Conservation (phyloP, 805 yeast genomes). For the Helenozyma rhizophorensis region DNA sequence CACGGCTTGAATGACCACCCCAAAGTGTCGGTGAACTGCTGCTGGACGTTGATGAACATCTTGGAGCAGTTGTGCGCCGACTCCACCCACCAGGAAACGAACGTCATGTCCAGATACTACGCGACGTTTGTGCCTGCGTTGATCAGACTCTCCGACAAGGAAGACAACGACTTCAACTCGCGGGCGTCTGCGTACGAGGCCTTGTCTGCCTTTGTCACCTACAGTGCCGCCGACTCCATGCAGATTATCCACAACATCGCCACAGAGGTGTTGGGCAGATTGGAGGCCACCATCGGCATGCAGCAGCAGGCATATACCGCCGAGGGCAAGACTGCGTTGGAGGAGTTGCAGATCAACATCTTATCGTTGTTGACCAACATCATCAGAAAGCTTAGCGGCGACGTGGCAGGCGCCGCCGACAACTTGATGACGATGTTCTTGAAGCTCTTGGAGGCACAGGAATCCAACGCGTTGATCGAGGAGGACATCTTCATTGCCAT, state of each 20-base stretch:
- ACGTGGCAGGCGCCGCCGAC: conserved; percentile 69
- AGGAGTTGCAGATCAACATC: conserved; percentile 82
- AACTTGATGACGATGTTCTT: conserved; percentile 79
- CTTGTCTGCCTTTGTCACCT: conserved; percentile 72
- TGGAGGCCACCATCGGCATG: conserved; percentile 63
- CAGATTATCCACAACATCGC: conserved; percentile 70
- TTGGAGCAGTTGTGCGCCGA: conserved; percentile 72
- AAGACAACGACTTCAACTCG: conserved; percentile 80
- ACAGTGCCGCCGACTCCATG: conserved; percentile 66
- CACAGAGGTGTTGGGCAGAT: conserved; percentile 63
- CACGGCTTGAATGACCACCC: conserved; percentile 88
- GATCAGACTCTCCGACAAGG: conserved; percentile 60
- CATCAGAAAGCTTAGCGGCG: conserved; percentile 72
- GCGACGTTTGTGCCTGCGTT: conserved; percentile 64
- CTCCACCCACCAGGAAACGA: conserved; percentile 45
- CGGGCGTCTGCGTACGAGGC: conserved; percentile 98
- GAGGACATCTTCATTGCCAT: conserved; percentile 93
- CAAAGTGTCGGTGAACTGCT: conserved; percentile 91
- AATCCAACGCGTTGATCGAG: conserved; percentile 76
- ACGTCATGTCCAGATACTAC: conserved; percentile 73
- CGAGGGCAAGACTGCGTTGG: conserved; percentile 75
- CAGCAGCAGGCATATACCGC: conserved; percentile 50
- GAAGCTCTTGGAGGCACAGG: conserved; percentile 54
- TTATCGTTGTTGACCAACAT: conserved; percentile 76
- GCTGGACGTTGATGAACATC: conserved; percentile 94